Evolutionary conservation across 306 rosid species (phyloP), one percentile per base, ranked within the genome.

Genomic region (Urtica urens): DNA sequence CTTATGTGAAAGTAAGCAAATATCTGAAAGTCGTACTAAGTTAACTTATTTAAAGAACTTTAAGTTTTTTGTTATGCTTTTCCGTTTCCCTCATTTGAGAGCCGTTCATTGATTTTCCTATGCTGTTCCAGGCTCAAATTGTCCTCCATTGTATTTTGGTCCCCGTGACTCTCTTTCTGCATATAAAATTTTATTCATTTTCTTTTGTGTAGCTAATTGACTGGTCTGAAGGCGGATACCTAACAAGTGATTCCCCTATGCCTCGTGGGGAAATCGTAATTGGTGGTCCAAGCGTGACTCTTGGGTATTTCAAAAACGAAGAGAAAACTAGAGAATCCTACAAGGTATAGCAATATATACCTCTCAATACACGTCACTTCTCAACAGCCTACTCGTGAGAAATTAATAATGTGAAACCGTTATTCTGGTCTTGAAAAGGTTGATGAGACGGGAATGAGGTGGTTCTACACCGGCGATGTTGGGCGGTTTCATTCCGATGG

Each of bases 141-240:
- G 16, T 46, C 15, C 25, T 25, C n/a, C 33, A 9, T 34, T 25
- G 51, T 31, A 22, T 8, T 46, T n/a, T 13, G 19, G 17, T 10
- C 16, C 46, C 18, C 17, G 10, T 3, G 6, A 7, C 46, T 40
- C n/a, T 37, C 41, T 37, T 10, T 37, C 41, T 37, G 41, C 15
- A 15, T 3, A 15, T 40, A 2, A 5, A 15, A 18, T 15, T 19
- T 10, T 22, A 0, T 10, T 10, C 28, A 20, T 5, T 23, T 33
- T 30, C 71, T 49, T 67, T 63, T 66, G 23, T 53, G 66, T 79
- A 90, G 99, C 62, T 90, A 61, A 60, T 90, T 46, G 74, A 85
- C 69, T 85, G 99, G 99, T 68, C 81, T 15, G 95, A 90, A 79
- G 94, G 96, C 51, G 99, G 96, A 55, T 90, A 90, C 68, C 70